Evolutionary conservation across 805 yeast species (phyloP).

Genomic region (Dipodascopsis tothii): DNA sequence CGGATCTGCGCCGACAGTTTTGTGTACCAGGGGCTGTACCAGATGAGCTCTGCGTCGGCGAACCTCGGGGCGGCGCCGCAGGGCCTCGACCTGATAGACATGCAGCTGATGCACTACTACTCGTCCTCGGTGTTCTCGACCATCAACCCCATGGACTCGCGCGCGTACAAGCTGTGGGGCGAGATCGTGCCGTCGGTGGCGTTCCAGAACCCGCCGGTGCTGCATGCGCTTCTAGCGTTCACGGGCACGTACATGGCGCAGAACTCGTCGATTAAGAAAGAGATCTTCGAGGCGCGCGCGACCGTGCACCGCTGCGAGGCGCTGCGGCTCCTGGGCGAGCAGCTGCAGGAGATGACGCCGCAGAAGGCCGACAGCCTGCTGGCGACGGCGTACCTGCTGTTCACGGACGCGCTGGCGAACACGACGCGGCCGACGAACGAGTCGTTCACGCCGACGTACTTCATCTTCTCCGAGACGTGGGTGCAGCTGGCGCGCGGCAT

Average conservation of each 20-base stretch:
- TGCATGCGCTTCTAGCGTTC: constrained; percentile 87
- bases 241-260: constrained; percentile 81
- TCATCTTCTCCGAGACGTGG: constrained; percentile 92
- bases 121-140: constrained; percentile 78
- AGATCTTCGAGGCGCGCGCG: constrained; percentile 3
- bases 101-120: constrained; percentile 80
- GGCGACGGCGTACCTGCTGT: constrained; percentile 84
- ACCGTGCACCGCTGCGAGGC: constrained; percentile 76
- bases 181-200: constrained; percentile 83
- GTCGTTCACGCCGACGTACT: constrained; percentile 37
- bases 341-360: constrained; percentile 72
- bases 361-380: constrained; percentile 77
- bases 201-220: constrained; percentile 76
- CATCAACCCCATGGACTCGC: constrained; percentile 83
- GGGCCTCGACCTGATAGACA: constrained; percentile 63
- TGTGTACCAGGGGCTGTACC: too few species aligned
- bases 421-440: constrained; percentile 1
- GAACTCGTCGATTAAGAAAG: neutral
- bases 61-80: too few species aligned
- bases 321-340: constrained; percentile 67
- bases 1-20: too few species aligned
- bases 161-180: constrained; percentile 79
- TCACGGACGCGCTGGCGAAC: constrained; percentile 62
- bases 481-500: constrained; percentile 95
- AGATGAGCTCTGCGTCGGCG: too few species aligned